Conservation (phyloP, 1,139 yeast species). For the Geotrichum cucujoidarum region DNA sequence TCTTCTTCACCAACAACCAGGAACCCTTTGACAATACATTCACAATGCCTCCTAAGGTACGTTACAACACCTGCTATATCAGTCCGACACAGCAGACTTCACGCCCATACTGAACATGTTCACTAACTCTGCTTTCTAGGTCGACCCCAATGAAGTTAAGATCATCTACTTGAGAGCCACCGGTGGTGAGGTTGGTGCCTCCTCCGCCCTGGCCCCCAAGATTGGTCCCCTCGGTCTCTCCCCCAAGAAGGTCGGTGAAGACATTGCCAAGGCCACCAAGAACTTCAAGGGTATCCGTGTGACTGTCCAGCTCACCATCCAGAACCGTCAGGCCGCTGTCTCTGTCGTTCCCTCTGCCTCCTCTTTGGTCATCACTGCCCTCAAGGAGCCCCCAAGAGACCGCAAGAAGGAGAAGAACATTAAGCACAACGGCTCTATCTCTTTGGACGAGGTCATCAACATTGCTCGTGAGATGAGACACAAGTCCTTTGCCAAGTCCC, state of each 20-base stretch:
- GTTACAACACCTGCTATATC: conserved; percentile 1
- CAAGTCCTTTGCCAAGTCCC: conserved; percentile 96
- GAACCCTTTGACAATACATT: conserved; percentile 16
- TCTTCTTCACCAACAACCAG: conserved; percentile 13
- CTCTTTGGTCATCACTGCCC: conserved; percentile 96
- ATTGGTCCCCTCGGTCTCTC: conserved; percentile 99
- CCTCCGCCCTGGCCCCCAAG: conserved; percentile 99
- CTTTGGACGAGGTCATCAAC: conserved; percentile 93
- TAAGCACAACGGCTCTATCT: conserved; percentile 98
- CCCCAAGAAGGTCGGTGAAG: conserved; percentile 99
- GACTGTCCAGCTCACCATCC: conserved; percentile 96
- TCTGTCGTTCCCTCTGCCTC: conserved; percentile 99
- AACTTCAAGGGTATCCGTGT: conserved; percentile 98
- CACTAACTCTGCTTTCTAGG: conserved; percentile 38
- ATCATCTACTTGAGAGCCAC: conserved; percentile 99
- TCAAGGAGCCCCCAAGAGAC: conserved; percentile 99
- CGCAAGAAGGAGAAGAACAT: conserved; percentile 99
- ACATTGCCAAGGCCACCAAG: conserved; percentile 99
- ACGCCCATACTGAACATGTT: background rate
- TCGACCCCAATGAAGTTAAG: conserved; percentile 98
- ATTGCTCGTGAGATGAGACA: conserved; percentile 97
- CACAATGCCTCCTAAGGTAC: conserved; percentile 22
- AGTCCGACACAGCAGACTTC: too few relatives aligned
- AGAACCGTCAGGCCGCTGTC: conserved; percentile 99
- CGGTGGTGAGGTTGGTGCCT: conserved; percentile 99